Base-by-base conservation (phyloP, 1,139 yeast genomes). In the Trichomonascaceae sp. region DNA sequence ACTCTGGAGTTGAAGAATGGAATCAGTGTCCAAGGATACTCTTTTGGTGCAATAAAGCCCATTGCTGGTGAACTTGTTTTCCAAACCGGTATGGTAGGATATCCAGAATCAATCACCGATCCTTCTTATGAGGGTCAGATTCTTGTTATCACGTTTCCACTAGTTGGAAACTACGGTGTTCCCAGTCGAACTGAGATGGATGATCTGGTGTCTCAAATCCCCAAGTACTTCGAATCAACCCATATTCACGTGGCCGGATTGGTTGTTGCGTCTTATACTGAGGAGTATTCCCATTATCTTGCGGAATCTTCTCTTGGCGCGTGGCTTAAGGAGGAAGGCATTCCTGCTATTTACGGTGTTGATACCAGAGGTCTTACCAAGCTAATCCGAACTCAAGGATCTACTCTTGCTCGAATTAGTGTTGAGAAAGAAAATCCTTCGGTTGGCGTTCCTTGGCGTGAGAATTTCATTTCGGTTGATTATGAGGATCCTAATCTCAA, bases 41-140 rank as follows among this genome's bases (percentile, higher is more conserved):
- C 99, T 22, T 95, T 95, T 65, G 99, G 99, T 78, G 97, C 99
- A 56, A 85, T 85, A 60, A 82, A 78, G 58, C 74, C 93, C 39
- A 83, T 85, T 56, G 96, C 99, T 57, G 99, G 99, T 79, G 99
- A 95, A 77, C 82, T 93, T 68, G 99, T 95, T 60, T 95, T 95
- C 82, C 99, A 93, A 75, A 95, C 99, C 60, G 99, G 99, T 5
- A 78, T 93, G 67, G 99, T 93, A 13, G 99, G 99, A 17, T 93
- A 93, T 71, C 98, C 98, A 9, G 99, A 93, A 73, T 88, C 96
- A 20, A 91, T 93, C 96, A 91, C 98, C 27, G 99, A 93, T 71
- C 99, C 99, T 45, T 89, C 96, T 6, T 93, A 93, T 72, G 84
- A 84, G 66, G 99, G 98, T 49, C 99, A 93, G 74, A 91, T 93